A percentile compares a stretch with the other conserved stretches of the same genome.
Conservation (phyloP, 805 yeast species). For the Kodamaea lidongshanica region DNA sequence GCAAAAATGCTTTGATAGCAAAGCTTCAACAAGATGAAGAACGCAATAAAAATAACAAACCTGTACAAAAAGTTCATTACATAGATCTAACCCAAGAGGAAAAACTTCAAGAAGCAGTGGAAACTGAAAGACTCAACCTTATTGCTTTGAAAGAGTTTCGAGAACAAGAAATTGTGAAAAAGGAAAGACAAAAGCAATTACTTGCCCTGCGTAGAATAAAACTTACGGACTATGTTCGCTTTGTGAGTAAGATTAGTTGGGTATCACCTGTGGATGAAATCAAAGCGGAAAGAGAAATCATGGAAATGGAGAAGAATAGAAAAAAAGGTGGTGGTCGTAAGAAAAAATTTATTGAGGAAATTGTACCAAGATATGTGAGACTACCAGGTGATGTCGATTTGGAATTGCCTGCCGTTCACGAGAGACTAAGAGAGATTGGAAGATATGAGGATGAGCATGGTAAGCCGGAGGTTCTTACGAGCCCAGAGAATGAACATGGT, state of each 20-base stretch:
- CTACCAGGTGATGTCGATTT: conserved; percentile 29
- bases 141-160: conserved; percentile 69
- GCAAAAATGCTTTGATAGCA: conserved; percentile 69
- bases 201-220: conserved; percentile 60
- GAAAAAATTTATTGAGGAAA: conserved; percentile 5
- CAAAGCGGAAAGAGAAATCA: conserved; percentile 34
- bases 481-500: neutral
- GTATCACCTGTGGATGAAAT: conserved; percentile 64
- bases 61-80: conserved; percentile 34
- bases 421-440: conserved; percentile 12
- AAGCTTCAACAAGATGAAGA: conserved; percentile 64
- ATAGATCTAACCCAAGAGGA: conserved; percentile 65
- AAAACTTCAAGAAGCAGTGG: conserved; percentile 72
- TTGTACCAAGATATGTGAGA: conserved; percentile 10
- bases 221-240: conserved; percentile 54
- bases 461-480: conserved; percentile 2
- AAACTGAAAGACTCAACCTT: conserved; percentile 74
- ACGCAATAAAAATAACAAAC: conserved; percentile 44
- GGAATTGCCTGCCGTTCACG: conserved; percentile 22
- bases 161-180: conserved; percentile 79
- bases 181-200: conserved; percentile 68
- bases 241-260: conserved; percentile 39
- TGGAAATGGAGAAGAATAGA: conserved; percentile 29
- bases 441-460: conserved; percentile 1
- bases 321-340: conserved; percentile 22